Conservation (phyloP, 352 stramenopile species). For the Phytophthora nicotianae region DNA sequence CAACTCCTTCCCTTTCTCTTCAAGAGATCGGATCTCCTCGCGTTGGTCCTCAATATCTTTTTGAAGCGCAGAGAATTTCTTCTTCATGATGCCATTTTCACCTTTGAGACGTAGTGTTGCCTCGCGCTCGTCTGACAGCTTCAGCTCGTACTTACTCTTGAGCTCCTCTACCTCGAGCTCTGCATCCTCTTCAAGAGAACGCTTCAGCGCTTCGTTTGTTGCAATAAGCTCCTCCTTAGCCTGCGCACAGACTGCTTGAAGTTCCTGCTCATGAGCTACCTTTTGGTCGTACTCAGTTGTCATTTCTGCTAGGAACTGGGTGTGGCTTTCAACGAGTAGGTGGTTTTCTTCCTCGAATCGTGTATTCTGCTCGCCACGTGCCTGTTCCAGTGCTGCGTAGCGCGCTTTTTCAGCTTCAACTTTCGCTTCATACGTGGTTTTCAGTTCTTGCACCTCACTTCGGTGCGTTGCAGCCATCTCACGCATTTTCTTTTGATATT, state of each 20-base stretch:
- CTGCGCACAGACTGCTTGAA: conserved; percentile 66
- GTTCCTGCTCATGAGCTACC: conserved; percentile 83
- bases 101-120: conserved; percentile 94
- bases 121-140: conserved; percentile 90
- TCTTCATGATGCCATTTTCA: conserved; percentile 97
- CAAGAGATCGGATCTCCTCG: conserved; percentile 91
- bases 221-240: conserved; percentile 76
- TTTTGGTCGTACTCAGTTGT: conserved; percentile 93
- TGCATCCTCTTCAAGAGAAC: conserved; percentile 93
- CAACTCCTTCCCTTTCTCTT: conserved; percentile 94
- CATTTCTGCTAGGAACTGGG: conserved; percentile 90
- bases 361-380: conserved; percentile 72
- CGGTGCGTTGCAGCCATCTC: conserved; percentile 91
- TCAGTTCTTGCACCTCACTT: conserved; percentile 90
- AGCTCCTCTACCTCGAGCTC: conserved; percentile 94
- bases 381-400: conserved; percentile 84
- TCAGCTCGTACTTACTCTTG: conserved; percentile 91
- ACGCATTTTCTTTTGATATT: conserved; percentile 92
- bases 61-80: conserved; percentile 94
- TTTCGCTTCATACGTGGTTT: conserved; percentile 90
- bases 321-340: conserved; percentile 78
- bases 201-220: conserved; percentile 91
- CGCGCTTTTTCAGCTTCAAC: conserved; percentile 92
- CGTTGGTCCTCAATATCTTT: conserved; percentile 96
- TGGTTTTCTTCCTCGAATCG: conserved; percentile 82